phyloP scores from a whole-genome alignment of 2,329 filamentous ascomycete genomes.

The Exophiala sp. region DNA sequence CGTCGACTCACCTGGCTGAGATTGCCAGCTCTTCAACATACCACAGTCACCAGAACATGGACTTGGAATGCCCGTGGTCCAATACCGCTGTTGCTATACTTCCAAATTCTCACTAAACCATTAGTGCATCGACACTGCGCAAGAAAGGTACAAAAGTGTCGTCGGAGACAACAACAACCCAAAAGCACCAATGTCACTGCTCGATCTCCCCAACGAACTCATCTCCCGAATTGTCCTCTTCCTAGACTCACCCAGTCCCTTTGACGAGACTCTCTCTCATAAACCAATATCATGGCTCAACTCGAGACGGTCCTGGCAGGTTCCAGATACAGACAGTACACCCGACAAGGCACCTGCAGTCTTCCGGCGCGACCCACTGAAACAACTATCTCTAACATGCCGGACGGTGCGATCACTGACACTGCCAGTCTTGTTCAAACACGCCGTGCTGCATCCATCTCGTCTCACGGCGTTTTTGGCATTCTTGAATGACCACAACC shows the following conservation, averaged over 20 bases:
- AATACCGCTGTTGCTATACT: no score
- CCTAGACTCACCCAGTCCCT: slow-evolving; percentile 39
- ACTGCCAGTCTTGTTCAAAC: slow-evolving; percentile 54
- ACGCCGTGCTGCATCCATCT: slow-evolving; percentile 41
- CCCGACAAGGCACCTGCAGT: not conserved
- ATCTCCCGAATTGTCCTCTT: slow-evolving; percentile 53
- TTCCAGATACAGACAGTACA: not conserved
- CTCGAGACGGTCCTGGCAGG: not conserved
- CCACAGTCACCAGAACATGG: no score
- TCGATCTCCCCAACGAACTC: slow-evolving; percentile 55
- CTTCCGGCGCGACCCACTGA: slow-evolving; percentile 41
- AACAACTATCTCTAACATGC: slow-evolving; percentile 51
- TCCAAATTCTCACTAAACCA: no score
- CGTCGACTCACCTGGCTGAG: no score
- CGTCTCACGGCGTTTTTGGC: slow-evolving; percentile 35
- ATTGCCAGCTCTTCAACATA: no score
- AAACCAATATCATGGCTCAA: slow-evolving; percentile 36
- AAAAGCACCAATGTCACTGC: slow-evolving; percentile 8
- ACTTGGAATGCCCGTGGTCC: no score
- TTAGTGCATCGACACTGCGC: no score
- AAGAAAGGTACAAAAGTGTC: not conserved
- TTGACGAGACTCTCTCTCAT: slow-evolving; percentile 43
- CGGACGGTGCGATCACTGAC: slow-evolving; percentile 49
- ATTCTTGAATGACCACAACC: slow-evolving; percentile 34
- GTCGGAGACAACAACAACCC: not conserved